Percentiles rank a stretch among this genome's conserved stretches.
Conservation (phyloP, 2,329 filamentous ascomycete genomes). For the Grosmannia huntii region DNA sequence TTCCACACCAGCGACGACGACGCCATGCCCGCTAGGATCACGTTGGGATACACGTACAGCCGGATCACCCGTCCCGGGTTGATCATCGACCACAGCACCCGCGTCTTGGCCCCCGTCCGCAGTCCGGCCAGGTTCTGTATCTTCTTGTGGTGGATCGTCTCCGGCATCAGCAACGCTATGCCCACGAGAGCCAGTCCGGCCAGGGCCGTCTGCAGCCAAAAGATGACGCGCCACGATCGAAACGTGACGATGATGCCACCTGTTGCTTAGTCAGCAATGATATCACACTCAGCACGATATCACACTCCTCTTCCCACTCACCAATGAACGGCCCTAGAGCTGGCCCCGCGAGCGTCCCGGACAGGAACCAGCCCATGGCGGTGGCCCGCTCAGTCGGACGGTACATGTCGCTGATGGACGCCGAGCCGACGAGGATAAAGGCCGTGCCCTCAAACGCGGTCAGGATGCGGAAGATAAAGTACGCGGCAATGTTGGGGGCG, state of each 20-base stretch:
- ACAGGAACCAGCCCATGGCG: constrained; percentile 53
- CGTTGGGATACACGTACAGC: constrained; percentile 51
- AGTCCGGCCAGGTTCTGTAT: constrained; percentile 41
- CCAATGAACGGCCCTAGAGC: constrained; percentile 46
- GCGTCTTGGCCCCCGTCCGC: constrained; percentile 25
- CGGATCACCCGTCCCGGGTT: constrained; percentile 46
- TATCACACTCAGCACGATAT: no score
- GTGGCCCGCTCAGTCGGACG: constrained; percentile 51
- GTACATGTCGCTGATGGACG: constrained; percentile 45
- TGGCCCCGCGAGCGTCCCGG: constrained; percentile 53
- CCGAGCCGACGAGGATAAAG: constrained; percentile 54
- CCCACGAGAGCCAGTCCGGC: constrained; percentile 41
- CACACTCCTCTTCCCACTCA: no score
- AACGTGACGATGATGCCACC: constrained; percentile 58
- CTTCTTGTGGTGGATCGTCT: constrained; percentile 51
- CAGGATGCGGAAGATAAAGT: constrained; percentile 56
- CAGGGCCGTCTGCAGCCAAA: constrained; percentile 56
- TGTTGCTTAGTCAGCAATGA: background rate
- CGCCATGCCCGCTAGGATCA: constrained; percentile 44
- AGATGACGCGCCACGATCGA: constrained; percentile 53
- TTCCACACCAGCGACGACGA: constrained; percentile 55
- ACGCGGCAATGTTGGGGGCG: constrained; percentile 50
- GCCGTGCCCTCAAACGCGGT: constrained; percentile 59
- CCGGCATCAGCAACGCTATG: constrained; percentile 49
- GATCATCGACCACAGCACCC: constrained; percentile 43